Base-by-base conservation (phyloP, 345 rosid species). In the Citrus glauca region DNA sequence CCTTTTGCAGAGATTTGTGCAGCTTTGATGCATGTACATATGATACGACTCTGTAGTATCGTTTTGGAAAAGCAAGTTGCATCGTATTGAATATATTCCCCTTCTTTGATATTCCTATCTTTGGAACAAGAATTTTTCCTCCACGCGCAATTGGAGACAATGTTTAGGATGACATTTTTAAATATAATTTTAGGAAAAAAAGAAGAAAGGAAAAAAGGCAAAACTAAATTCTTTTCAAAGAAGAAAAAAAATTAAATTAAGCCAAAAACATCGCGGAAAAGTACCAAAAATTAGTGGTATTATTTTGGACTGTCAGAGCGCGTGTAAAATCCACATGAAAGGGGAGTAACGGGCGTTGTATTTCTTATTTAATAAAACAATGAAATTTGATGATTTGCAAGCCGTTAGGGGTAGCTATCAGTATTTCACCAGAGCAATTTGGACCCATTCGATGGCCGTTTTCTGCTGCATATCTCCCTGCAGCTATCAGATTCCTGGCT, bases 401-500 rank as follows among this genome's bases (percentile, higher is more conserved):
- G 33, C 59, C 6, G 81, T 80, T 83, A 80, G 1, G 50, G 77
- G 73, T 74, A 69, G 79, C 79, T 57, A 20, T 83, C 83, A 80
- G 19, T 13, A 45, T 45, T 45, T 45, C 50, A 45, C 50, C 24
- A 55, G 28, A 30, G 25, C 27, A 11, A 2, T 62, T 80, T 81
- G 66, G 72, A 81, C 74, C 74, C 80, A 22, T 74, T 78, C 33
- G 78, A 76, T 79, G 66, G 61, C 78, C 57, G 7, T 17, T 53
- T 53, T 17, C 57, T 5, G 57, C 57, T 17, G 22, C 38, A 50
- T 53, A 69, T 61, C 25, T 22, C 50, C 38, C 66, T 61, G 76
- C 69, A 76, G 65, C 69, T 25, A 73, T 56, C 86, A 78, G 85
- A 81, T 74, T 55, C 89, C 82, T 70, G 66, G 37, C 81, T 82